Evolutionary conservation across 176 grass and related monocot genomes (phyloP).

Genomic region (Cocos nucifera): DNA sequence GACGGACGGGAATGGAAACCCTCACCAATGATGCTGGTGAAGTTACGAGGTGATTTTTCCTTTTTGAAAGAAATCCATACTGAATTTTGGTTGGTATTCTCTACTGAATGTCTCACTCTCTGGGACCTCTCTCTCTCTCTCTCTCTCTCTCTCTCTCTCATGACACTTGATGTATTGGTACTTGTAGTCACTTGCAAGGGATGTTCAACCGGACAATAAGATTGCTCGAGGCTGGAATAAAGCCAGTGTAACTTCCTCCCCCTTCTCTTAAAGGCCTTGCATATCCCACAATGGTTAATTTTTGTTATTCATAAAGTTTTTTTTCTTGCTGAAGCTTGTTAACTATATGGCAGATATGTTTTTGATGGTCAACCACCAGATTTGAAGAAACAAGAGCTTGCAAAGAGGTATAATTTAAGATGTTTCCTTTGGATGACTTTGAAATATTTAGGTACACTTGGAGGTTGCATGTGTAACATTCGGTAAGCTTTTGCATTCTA

Average conservation of each 20-base stretch:
- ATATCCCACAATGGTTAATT: too few relatives aligned
- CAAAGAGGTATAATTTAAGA: constrained; percentile 41
- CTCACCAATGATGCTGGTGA: constrained; percentile 82
- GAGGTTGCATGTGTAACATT: too few relatives aligned
- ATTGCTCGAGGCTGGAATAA: constrained; percentile 86
- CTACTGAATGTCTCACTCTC: too few relatives aligned
- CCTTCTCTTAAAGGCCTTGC: not conserved
- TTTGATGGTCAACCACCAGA: constrained; percentile 92
- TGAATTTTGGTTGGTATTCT: too few relatives aligned
- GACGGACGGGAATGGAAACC: constrained; percentile 62
- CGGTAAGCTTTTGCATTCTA: constrained; percentile 9
- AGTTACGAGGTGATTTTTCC: constrained; percentile 61
- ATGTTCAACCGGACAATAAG: constrained; percentile 77
- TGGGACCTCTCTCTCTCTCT: too few relatives aligned
- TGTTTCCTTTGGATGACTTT: too few relatives aligned
- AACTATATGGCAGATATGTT: constrained; percentile 53
- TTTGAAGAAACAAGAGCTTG: constrained; percentile 73
- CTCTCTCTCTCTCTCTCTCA: not conserved
- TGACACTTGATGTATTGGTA: not conserved
- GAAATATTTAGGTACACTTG: too few relatives aligned
- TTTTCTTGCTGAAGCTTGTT: constrained; percentile 10
- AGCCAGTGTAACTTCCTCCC: constrained; percentile 60
- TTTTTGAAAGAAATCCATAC: too few relatives aligned
- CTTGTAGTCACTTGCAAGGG: constrained; percentile 71
- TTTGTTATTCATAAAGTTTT: too few relatives aligned